Evolutionary conservation across 306 rosid genomes (phyloP).

Genomic region (Fragaria nilgerrensis): DNA sequence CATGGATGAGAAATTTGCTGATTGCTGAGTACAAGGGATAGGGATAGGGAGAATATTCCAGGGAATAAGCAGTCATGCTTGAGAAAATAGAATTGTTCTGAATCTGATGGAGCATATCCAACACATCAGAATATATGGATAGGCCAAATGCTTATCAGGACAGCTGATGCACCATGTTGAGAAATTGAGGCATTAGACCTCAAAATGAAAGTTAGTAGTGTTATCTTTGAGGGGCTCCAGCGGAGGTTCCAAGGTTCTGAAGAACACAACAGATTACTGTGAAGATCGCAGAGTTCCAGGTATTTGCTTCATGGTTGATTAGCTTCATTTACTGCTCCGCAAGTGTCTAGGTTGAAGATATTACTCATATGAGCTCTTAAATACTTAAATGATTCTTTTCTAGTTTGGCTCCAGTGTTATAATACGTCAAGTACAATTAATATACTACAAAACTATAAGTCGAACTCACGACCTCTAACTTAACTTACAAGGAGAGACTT

Average conservation of each 20-base stretch:
- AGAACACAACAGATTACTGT: background rate
- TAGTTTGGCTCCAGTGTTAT: background rate
- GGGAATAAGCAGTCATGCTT: background rate
- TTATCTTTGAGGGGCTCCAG: background rate
- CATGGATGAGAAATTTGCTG: no score
- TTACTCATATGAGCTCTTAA: background rate
- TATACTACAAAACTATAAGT: rapidly evolving
- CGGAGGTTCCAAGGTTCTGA: background rate
- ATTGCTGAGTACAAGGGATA: background rate
- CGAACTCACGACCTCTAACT: no score
- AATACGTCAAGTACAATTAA: no score
- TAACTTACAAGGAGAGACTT: no score
- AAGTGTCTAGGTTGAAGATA: background rate
- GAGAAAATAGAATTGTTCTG: background rate
- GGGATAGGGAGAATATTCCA: constrained; percentile 2
- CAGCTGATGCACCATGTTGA: background rate
- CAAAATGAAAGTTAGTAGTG: background rate
- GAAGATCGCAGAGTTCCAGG: background rate
- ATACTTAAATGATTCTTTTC: background rate
- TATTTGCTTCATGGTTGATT: background rate
- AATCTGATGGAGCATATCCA: background rate
- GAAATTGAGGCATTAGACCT: background rate
- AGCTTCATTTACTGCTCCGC: background rate
- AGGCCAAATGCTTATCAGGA: background rate
- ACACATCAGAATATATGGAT: background rate